Evolutionary conservation across 805 yeast genomes (phyloP).

Genomic region (Nakazawaea ishiwadae): DNA sequence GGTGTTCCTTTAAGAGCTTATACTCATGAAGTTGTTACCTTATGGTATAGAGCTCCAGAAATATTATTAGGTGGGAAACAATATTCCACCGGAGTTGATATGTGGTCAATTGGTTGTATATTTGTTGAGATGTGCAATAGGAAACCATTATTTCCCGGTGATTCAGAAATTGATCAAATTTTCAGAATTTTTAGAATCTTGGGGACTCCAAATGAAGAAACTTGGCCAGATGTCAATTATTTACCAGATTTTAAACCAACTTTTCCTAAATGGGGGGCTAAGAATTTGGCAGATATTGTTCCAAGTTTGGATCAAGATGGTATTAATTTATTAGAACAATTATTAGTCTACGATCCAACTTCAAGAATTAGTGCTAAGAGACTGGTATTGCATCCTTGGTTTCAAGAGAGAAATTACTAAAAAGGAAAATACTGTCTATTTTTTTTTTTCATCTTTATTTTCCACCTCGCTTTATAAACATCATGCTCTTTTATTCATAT

Average conservation of each 20-base stretch:
- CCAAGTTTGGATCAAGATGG: slow-evolving; percentile 83
- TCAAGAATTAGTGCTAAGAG: slow-evolving; percentile 91
- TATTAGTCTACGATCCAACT: slow-evolving; percentile 90
- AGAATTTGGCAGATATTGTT: slow-evolving; percentile 63
- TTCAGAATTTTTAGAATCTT: slow-evolving; percentile 86
- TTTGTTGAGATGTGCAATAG: slow-evolving; percentile 98
- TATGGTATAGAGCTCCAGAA: slow-evolving; percentile 98
- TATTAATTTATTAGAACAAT: slow-evolving; percentile 70
- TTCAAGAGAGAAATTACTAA: slow-evolving; percentile 42
- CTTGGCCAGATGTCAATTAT: slow-evolving; percentile 91
- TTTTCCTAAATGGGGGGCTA: slow-evolving; percentile 85
- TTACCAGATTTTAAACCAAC: slow-evolving; percentile 92
- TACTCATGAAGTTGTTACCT: slow-evolving; percentile 96
- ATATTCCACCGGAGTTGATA: slow-evolving; percentile 96
- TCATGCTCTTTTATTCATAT: no score
- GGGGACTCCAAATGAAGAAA: slow-evolving; percentile 91
- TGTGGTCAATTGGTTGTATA: slow-evolving; percentile 98
- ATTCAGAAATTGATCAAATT: slow-evolving; percentile 95
- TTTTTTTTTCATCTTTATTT: background rate
- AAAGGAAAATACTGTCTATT: no score
- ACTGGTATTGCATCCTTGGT: slow-evolving; percentile 86
- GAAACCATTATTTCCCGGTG: slow-evolving; percentile 94
- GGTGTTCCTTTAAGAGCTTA: slow-evolving; percentile 97
- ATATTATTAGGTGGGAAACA: slow-evolving; percentile 93
- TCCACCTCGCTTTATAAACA: background rate